Evolutionary conservation across 306 rosid genomes (phyloP).

Genomic region (Vigna radiata): DNA sequence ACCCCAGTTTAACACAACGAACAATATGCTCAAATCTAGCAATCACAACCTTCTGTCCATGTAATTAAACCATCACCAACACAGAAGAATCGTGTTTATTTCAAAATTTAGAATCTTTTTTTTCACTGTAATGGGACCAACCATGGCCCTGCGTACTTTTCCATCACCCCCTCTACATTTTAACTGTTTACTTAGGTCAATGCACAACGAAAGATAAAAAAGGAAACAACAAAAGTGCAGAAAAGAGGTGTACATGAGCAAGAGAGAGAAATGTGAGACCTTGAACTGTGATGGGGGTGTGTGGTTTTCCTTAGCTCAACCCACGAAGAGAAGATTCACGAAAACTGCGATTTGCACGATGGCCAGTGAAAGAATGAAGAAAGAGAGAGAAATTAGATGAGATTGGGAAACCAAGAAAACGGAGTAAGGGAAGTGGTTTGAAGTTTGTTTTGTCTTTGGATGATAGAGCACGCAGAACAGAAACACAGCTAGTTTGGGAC

Average conservation of each 20-base stretch:
- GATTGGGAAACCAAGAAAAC: not conserved
- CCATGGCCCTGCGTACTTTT: slow-evolving; percentile 12
- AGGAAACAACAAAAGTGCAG: not conserved
- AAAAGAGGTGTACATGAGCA: slow-evolving; percentile 45
- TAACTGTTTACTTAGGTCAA: not conserved
- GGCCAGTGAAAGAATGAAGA: not conserved
- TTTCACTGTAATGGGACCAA: not conserved
- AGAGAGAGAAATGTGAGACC: slow-evolving; percentile 28
- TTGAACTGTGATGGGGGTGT: slow-evolving; percentile 26
- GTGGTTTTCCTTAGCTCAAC: not conserved
- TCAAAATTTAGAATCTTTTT: not conserved
- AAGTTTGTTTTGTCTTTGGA: slow-evolving; percentile 16
- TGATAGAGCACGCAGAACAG: not conserved
- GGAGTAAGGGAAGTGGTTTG: not conserved
- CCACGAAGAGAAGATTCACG: not conserved
- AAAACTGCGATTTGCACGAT: slow-evolving; percentile 20
- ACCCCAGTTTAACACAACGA: not conserved
- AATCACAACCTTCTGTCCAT: not conserved
- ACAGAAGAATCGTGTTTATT: not conserved
- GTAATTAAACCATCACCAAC: not conserved
- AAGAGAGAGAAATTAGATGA: not conserved
- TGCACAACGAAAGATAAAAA: not conserved
- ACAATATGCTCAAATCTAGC: not conserved
- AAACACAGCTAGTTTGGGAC: slow-evolving; percentile 5
- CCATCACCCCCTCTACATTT: not conserved